Evolutionary conservation across 768 basidiomycete genomes (phyloP).

Genomic region (Piloderma croceum): DNA sequence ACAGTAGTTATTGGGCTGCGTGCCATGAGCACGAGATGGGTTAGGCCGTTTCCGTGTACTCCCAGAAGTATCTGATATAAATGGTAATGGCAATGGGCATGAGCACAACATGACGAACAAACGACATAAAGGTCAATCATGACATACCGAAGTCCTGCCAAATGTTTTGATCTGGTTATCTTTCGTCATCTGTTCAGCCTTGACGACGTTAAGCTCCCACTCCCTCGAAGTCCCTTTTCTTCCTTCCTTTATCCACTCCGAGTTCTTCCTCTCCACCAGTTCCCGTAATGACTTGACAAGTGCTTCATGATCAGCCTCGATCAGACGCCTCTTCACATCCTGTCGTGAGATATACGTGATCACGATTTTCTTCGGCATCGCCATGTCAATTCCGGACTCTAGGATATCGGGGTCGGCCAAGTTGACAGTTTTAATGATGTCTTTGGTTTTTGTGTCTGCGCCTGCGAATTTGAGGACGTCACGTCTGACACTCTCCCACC

Average conservation of each 20-base stretch:
- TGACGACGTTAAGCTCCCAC: conserved; percentile 59
- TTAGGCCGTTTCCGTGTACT: conserved; percentile 77
- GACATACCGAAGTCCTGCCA: conserved; percentile 64
- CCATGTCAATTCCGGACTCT: conserved; percentile 17
- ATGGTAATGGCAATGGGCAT: conserved; percentile 4
- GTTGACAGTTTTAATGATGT: conserved; percentile 23
- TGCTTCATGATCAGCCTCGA: conserved; percentile 47
- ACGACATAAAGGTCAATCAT: conserved; percentile 1
- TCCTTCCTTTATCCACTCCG: conserved; percentile 22
- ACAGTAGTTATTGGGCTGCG: conserved; percentile 70
- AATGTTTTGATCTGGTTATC: conserved; percentile 69
- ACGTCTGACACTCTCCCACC: conserved; percentile 75
- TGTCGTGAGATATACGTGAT: conserved; percentile 76
- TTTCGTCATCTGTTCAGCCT: conserved; percentile 61
- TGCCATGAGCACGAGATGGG: conserved; percentile 83
- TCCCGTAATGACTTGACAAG: conserved; percentile 49
- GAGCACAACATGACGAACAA: background rate
- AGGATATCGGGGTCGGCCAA: conserved; percentile 11
- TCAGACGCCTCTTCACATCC: conserved; percentile 45
- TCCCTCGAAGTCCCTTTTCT: conserved; percentile 17
- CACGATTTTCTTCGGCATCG: conserved; percentile 47
- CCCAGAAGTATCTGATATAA: conserved; percentile 55
- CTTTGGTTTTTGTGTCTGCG: conserved; percentile 30
- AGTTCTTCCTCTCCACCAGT: conserved; percentile 38
- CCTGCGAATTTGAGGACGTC: conserved; percentile 68